Conservation (phyloP, 1,284 basidiomycete genomes). For the Fomitopsis betulina region DNA sequence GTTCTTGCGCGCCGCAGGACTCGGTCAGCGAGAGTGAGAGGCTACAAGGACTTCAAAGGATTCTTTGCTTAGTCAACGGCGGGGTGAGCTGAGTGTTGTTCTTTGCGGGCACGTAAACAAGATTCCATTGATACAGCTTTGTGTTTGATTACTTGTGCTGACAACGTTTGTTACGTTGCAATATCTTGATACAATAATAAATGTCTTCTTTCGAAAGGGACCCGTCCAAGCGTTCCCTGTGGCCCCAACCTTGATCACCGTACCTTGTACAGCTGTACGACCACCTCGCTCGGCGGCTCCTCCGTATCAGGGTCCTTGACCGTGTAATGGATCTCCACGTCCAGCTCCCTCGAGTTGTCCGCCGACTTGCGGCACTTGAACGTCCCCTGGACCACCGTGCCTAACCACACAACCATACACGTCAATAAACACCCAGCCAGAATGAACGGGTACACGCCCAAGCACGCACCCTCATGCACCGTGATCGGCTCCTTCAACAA, state of each 20-base stretch:
- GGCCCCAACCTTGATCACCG: slow-evolving; percentile 35
- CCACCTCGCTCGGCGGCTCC: slow-evolving; percentile 30
- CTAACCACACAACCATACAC: slow-evolving; percentile 31
- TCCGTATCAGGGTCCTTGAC: slow-evolving; percentile 35
- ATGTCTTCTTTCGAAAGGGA: background rate
- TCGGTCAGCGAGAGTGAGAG: too few relatives aligned
- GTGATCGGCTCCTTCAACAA: slow-evolving; percentile 77
- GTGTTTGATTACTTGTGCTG: background rate
- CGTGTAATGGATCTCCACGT: slow-evolving; percentile 88
- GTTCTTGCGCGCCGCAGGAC: too few relatives aligned
- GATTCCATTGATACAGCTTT: background rate
- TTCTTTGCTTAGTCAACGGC: too few relatives aligned
- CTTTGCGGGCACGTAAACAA: background rate
- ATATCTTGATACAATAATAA: background rate
- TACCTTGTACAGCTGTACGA: slow-evolving; percentile 80
- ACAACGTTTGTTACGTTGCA: background rate
- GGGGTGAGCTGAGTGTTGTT: too few relatives aligned
- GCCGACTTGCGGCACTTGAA: slow-evolving; percentile 83
- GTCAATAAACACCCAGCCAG: background rate
- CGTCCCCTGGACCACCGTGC: slow-evolving; percentile 72
- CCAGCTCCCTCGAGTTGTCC: slow-evolving; percentile 84
- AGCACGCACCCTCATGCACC: slow-evolving; percentile 62
- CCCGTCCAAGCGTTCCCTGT: too few relatives aligned
- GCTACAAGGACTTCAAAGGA: too few relatives aligned
- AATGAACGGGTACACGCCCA: background rate